These are phyloP conservation scores for Lecanoromycetidae sp. DNA, from an alignment of 2,329 filamentous ascomycete species.

Conservation along the genomic window DNA sequence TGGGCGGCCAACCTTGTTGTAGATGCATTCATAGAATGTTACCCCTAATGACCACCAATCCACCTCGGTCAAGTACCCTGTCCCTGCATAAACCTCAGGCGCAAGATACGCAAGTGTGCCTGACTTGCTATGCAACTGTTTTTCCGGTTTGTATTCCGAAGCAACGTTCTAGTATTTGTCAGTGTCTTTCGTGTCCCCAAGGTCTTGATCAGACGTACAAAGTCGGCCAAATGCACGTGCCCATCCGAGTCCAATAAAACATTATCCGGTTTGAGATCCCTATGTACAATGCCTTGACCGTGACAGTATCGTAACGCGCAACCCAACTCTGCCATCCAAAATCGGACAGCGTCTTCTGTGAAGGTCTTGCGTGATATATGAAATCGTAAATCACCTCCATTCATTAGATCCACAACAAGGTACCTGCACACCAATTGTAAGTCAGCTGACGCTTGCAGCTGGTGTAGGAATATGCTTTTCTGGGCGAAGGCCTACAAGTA, in stretches of 20 bases:
- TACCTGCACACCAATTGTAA: conserved; percentile 47
- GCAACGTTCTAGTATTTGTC: conserved; percentile 65
- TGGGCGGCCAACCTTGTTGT: conserved; percentile 75
- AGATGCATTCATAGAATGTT: conserved; percentile 98
- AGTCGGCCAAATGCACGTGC: conserved; percentile 94
- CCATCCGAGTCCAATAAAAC: conserved; percentile 77
- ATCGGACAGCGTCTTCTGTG: conserved; percentile 89
- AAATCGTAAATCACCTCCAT: conserved; percentile 87
- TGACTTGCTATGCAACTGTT: conserved; percentile 83
- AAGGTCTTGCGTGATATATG: conserved; percentile 97
- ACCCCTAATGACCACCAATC: conserved; percentile 99
- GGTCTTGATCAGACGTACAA: conserved; percentile 48
- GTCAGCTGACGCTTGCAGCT: not conserved
- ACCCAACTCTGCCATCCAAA: conserved; percentile 91
- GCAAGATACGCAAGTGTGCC: conserved; percentile 92
- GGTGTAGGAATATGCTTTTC: conserved; percentile 5
- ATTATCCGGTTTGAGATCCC: conserved; percentile 87
- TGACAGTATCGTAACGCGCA: conserved; percentile 85
- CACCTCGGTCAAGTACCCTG: conserved; percentile 77
- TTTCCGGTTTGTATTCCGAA: conserved; percentile 75
- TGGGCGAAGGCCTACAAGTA: conserved; percentile 73
- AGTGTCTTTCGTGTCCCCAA: not conserved
- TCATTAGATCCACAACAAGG: conserved; percentile 96
- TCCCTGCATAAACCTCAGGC: conserved; percentile 85
- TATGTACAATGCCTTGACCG: conserved; percentile 73